Conservation (phyloP, 257 asterid genomes). For the Agastache rugosa region DNA sequence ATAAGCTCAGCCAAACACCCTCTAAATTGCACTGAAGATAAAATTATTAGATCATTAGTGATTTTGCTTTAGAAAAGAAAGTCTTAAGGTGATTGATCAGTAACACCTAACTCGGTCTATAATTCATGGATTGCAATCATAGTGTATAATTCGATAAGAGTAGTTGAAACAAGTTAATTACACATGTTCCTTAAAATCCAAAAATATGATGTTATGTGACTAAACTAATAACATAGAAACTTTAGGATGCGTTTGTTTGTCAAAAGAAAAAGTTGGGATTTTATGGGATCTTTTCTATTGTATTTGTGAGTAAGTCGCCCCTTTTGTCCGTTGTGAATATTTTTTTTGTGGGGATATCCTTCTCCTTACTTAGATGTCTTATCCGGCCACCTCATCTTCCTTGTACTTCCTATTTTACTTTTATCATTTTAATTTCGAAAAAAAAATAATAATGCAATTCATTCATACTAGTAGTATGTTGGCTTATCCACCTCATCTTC, state of each 20-base stretch:
- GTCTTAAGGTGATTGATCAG: background rate
- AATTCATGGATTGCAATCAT: conserved; percentile 1
- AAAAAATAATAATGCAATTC: background rate
- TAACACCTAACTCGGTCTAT: conserved; percentile 13
- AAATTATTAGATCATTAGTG: background rate
- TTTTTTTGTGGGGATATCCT: conserved; percentile 11
- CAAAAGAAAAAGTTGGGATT: background rate
- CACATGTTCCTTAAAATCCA: background rate
- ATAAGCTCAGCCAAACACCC: no score
- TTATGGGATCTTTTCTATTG: background rate
- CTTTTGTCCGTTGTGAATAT: conserved; percentile 8
- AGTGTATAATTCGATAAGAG: background rate
- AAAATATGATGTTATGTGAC: background rate
- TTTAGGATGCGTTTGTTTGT: conserved; percentile 14
- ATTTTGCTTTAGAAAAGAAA: background rate
- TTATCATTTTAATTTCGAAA: background rate
- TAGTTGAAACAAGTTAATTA: background rate
- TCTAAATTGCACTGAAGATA: background rate
- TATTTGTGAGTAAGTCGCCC: conserved; percentile 22
- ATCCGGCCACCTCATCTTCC: background rate
- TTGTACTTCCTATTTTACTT: background rate
- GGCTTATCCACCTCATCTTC: background rate
- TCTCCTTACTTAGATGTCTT: conserved; percentile 10
- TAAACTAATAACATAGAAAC: background rate
- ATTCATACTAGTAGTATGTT: background rate